Percentiles rank a stretch among this genome's conserved stretches.
These are phyloP conservation scores for Mortierella claussenii DNA, from an alignment of 192 early-diverging fungal species.

Conservation along the genomic window DNA sequence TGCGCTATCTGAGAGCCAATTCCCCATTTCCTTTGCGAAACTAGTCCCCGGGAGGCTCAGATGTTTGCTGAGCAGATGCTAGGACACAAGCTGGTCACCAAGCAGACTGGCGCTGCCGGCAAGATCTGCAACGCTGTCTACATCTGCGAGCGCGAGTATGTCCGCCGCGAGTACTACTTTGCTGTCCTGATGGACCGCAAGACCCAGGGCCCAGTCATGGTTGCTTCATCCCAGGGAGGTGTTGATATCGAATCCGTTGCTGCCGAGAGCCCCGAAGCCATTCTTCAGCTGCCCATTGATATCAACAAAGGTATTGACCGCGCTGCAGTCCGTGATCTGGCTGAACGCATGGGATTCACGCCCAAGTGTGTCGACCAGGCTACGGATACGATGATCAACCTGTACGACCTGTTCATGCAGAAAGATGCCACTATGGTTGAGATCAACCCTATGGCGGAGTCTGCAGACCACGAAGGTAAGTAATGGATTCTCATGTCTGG, in stretches of 20 bases:
- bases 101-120: slow-evolving; percentile 96
- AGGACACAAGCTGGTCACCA: slow-evolving; percentile 97
- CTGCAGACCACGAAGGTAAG: slow-evolving; percentile 82
- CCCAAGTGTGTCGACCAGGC: slow-evolving; percentile 83
- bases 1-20: too few relatives aligned
- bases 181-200: slow-evolving; percentile 98
- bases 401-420: slow-evolving; percentile 97
- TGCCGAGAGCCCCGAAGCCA: slow-evolving; percentile 94
- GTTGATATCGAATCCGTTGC: slow-evolving; percentile 98
- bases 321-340: slow-evolving; percentile 80
- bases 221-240: slow-evolving; percentile 97
- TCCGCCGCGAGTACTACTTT: slow-evolving; percentile 99
- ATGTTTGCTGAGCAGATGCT: slow-evolving; percentile 95
- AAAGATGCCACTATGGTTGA: slow-evolving; percentile 98
- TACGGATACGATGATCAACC: slow-evolving; percentile 88
- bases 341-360: slow-evolving; percentile 90
- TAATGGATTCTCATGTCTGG: too few relatives aligned
- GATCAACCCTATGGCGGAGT: slow-evolving; percentile 98
- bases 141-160: slow-evolving; percentile 96
- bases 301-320: slow-evolving; percentile 84
- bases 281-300: slow-evolving; percentile 91
- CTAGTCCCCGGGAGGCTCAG: slow-evolving; percentile 87
- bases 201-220: slow-evolving; percentile 93
- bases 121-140: slow-evolving; percentile 95
- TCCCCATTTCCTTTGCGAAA: too few relatives aligned